Percentiles rank a stretch among this genome's conserved stretches.
Evolutionary conservation across 495 filamentous ascomycete species (phyloP).

Genomic region (Aspergillus bertholletiae): DNA sequence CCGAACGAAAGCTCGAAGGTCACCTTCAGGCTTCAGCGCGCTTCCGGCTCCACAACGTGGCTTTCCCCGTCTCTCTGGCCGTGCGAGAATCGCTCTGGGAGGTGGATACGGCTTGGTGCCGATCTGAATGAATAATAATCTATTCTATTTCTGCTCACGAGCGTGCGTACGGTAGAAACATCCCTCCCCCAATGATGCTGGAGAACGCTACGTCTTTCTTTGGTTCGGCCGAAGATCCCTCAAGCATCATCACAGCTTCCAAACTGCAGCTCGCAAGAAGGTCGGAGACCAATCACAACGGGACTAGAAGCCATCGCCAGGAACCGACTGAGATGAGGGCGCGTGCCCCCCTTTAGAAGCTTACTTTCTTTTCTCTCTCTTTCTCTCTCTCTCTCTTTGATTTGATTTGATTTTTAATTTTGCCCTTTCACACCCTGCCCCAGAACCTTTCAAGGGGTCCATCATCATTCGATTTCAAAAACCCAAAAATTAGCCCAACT

Average conservation of each 20-base stretch:
- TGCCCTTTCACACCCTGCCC: too few species aligned
- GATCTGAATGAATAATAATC: slow-evolving; percentile 32
- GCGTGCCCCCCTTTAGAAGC: slow-evolving; percentile 11
- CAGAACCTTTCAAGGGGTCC: neutral
- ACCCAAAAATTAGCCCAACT: neutral
- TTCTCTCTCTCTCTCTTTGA: too few species aligned
- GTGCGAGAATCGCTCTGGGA: slow-evolving; percentile 20
- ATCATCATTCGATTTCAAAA: neutral
- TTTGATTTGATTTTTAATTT: too few species aligned
- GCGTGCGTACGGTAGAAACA: too few species aligned
- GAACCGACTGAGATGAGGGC: slow-evolving; percentile 10
- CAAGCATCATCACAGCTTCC: neutral
- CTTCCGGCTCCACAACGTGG: slow-evolving; percentile 35
- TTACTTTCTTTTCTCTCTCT: too few species aligned
- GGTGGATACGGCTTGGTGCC: slow-evolving; percentile 27
- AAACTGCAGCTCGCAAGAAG: neutral
- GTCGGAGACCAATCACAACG: neutral
- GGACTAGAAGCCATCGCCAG: neutral
- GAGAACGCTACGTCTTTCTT: neutral
- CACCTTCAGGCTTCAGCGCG: slow-evolving; percentile 23
- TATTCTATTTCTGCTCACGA: neutral
- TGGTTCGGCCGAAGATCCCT: neutral
- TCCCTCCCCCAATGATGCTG: too few species aligned
- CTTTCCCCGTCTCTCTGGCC: slow-evolving; percentile 28
- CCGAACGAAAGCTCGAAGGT: slow-evolving; percentile 30